Conservation (phyloP, 306 rosid species). For the Herpetospermum pedunculosum region DNA sequence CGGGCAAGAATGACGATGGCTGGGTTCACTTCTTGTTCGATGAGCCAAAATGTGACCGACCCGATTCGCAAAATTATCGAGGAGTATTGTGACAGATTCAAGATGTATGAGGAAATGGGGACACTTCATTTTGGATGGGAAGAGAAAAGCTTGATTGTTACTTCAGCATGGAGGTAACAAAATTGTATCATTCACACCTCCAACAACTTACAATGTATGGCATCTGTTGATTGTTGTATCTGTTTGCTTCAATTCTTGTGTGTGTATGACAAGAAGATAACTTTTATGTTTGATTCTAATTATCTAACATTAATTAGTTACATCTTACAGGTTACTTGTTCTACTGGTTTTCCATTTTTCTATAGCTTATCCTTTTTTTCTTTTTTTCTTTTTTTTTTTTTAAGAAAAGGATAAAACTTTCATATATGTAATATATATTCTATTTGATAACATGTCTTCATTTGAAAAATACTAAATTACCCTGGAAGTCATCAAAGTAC, state of each 20-base stretch:
- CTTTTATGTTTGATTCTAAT: slow-evolving; percentile 1
- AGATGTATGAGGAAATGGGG: slow-evolving; percentile 63
- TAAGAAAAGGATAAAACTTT: neutral
- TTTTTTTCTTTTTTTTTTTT: neutral
- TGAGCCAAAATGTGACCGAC: slow-evolving; percentile 30
- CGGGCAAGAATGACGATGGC: slow-evolving; percentile 96
- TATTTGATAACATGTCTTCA: neutral
- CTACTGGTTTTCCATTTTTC: neutral
- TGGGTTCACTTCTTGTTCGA: slow-evolving; percentile 55
- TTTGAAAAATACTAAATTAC: neutral
- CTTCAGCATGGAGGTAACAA: slow-evolving; percentile 82
- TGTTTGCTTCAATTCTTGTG: slow-evolving; percentile 22
- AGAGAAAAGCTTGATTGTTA: slow-evolving; percentile 73
- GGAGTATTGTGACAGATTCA: slow-evolving; percentile 60
- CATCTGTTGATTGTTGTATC: slow-evolving; percentile 12
- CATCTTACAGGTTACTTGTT: neutral
- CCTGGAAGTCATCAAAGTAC: neutral
- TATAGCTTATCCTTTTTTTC: neutral
- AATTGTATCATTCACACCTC: neutral
- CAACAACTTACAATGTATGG: neutral
- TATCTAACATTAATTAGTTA: slow-evolving; percentile 10
- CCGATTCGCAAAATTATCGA: slow-evolving; percentile 35
- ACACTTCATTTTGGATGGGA: slow-evolving; percentile 94
- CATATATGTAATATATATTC: neutral
- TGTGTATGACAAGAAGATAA: slow-evolving; percentile 13